Evolutionary conservation across 345 rosid species (phyloP).

Genomic region (Cochlearia excelsa): DNA sequence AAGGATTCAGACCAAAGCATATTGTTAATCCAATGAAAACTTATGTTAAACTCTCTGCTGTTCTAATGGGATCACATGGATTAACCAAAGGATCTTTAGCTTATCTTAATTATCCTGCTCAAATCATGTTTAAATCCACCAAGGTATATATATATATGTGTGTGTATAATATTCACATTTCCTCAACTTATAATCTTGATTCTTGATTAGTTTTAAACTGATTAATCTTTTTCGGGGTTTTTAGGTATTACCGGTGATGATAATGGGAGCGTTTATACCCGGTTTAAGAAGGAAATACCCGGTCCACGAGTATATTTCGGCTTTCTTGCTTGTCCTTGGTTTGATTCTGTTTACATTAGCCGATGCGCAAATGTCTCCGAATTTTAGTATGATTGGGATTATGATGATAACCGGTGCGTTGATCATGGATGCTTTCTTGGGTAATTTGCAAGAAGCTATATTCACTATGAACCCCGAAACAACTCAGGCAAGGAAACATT

Average conservation of each 20-base stretch:
- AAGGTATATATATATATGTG: conserved; percentile 53
- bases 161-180: too few relatives aligned
- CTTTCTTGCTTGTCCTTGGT: conserved; percentile 74
- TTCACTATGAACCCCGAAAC: conserved; percentile 90
- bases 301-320: conserved; percentile 72
- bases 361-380: conserved; percentile 89
- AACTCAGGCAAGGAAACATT: conserved; percentile 55
- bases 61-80: conserved; percentile 96
- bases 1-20: conserved; percentile 85
- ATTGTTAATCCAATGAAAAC: conserved; percentile 97
- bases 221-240: conserved; percentile 6
- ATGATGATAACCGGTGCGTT: conserved; percentile 87
- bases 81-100: conserved; percentile 95
- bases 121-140: conserved; percentile 98
- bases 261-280: conserved; percentile 95
- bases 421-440: conserved; percentile 85
- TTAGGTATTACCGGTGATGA: conserved; percentile 90
- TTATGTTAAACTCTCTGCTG: conserved; percentile 94
- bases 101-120: conserved; percentile 96
- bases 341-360: conserved; percentile 89
- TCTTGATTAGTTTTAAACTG: conserved; percentile 13
- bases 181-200: neutral
- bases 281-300: conserved; percentile 90
- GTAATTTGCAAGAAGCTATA: conserved; percentile 92
- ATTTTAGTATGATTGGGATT: conserved; percentile 80